phyloP scores from a whole-genome alignment of 495 filamentous ascomycete genomes.

The Neurospora pannonica region DNA sequence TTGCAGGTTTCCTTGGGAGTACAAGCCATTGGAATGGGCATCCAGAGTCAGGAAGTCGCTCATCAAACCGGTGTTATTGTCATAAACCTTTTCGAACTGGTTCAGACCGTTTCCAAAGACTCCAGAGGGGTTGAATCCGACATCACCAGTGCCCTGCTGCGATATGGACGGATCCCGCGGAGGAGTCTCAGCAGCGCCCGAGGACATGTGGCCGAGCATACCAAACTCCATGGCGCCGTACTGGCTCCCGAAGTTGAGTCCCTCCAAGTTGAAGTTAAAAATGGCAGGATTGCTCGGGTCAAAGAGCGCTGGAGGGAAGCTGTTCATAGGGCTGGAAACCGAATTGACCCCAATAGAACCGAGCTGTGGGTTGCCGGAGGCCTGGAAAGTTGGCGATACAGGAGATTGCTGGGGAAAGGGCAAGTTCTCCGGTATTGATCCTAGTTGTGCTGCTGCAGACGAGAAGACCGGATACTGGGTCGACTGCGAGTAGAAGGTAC shows the following conservation, averaged over 20 bases:
- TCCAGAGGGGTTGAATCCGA: constrained; percentile 31
- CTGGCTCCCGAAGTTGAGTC: constrained; percentile 89
- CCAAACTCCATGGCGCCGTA: constrained; percentile 91
- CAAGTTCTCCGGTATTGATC: constrained; percentile 33
- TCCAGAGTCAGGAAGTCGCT: constrained; percentile 34
- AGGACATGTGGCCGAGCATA: constrained; percentile 90
- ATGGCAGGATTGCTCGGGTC: constrained; percentile 83
- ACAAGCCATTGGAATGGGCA: constrained; percentile 26
- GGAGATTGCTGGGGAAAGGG: constrained; percentile 58
- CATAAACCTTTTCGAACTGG: constrained; percentile 35
- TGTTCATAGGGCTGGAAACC: constrained; percentile 23
- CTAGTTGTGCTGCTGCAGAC: constrained; percentile 15
- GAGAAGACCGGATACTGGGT: constrained; percentile 28
- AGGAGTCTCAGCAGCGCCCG: constrained; percentile 69
- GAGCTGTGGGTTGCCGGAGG: constrained; percentile 17
- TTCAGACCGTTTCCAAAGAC: constrained; percentile 34
- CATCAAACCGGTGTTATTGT: constrained; percentile 23
- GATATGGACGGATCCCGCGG: constrained; percentile 49
- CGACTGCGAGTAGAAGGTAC: constrained; percentile 28
- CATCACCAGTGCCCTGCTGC: constrained; percentile 26
- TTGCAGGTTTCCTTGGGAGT: constrained; percentile 39
- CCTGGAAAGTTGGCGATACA: constrained; percentile 57
- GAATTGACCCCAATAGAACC: constrained; percentile 20
- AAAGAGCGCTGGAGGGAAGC: constrained; percentile 57
- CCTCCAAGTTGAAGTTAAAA: constrained; percentile 89